Percentiles rank a stretch among this genome's conserved stretches.
Evolutionary conservation across 208 protist species (phyloP).

Genomic region (Blastocrithidia nonstop): DNA sequence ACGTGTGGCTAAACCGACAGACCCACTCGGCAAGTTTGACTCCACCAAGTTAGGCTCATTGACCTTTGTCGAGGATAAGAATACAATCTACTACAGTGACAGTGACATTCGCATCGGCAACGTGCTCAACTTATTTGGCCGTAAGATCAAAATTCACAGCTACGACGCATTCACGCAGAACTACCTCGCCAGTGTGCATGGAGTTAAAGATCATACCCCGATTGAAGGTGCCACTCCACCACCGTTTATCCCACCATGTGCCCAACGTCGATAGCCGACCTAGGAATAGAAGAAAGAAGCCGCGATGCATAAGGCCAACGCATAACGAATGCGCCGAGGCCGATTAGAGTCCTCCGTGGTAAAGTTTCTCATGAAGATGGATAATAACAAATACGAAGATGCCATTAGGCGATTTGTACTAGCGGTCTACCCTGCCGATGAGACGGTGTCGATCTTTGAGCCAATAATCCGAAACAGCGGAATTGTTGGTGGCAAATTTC

Average conservation of each 20-base stretch:
- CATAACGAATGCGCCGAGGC: constrained; percentile 66
- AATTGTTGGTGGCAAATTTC: constrained; percentile 89
- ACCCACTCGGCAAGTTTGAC: constrained; percentile 38
- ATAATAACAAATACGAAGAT: constrained; percentile 71
- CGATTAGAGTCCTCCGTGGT: constrained; percentile 70
- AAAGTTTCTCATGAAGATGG: constrained; percentile 83
- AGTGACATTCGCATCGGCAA: constrained; percentile 88
- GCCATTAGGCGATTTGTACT: constrained; percentile 84
- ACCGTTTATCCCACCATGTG: constrained; percentile 40
- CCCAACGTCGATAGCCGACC: constrained; percentile 73
- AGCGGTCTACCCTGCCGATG: constrained; percentile 82
- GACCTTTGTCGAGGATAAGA: constrained; percentile 74
- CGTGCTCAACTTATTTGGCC: constrained; percentile 77
- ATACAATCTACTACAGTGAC: constrained; percentile 91
- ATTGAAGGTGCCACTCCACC: constrained; percentile 47
- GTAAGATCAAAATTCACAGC: constrained; percentile 80
- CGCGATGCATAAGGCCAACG: constrained; percentile 27
- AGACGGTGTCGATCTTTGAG: constrained; percentile 87
- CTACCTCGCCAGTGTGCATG: constrained; percentile 62
- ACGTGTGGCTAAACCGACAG: constrained; percentile 61
- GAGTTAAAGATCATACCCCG: constrained; percentile 35
- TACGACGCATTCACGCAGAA: constrained; percentile 89
- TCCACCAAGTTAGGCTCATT: constrained; percentile 86
- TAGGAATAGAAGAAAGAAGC: constrained; percentile 73
- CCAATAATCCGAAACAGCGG: constrained; percentile 86